Evolutionary conservation across 805 yeast genomes (phyloP).

Genomic region (Kazachstania africana): DNA sequence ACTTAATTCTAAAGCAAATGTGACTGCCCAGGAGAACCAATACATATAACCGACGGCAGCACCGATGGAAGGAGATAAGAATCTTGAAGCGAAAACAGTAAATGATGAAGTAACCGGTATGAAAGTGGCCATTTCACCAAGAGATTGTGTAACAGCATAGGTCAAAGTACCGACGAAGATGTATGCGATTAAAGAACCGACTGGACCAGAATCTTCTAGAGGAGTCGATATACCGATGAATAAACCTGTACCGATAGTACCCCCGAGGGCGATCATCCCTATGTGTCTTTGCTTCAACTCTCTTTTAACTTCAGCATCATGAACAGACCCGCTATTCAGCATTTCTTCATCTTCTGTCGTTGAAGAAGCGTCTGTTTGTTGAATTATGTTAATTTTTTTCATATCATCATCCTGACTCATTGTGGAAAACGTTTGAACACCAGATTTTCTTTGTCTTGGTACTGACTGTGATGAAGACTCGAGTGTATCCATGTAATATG

Average conservation of each 20-base stretch:
- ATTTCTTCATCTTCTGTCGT: slow-evolving; percentile 14
- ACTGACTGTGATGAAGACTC: no score
- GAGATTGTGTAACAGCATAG: slow-evolving; percentile 48
- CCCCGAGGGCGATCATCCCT: slow-evolving; percentile 63
- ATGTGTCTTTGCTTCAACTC: slow-evolving; percentile 52
- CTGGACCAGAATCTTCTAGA: slow-evolving; percentile 50
- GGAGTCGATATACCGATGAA: slow-evolving; percentile 53
- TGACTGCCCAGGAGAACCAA: slow-evolving; percentile 65
- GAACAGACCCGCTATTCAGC: slow-evolving; percentile 23
- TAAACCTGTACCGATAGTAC: slow-evolving; percentile 63
- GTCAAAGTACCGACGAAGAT: slow-evolving; percentile 52
- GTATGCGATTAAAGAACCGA: slow-evolving; percentile 47
- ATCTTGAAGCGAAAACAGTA: slow-evolving; percentile 50
- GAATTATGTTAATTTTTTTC: no score
- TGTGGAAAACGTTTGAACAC: no score
- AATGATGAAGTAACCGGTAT: slow-evolving; percentile 55
- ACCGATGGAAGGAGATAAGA: slow-evolving; percentile 53
- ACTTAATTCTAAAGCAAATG: slow-evolving; percentile 50
- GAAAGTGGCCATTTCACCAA: slow-evolving; percentile 68
- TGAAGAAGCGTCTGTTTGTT: no score
- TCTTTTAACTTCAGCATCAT: slow-evolving; percentile 38
- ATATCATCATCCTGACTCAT: no score
- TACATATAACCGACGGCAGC: slow-evolving; percentile 60
- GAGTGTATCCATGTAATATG: no score
- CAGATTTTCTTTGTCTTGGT: no score